phyloP scores from a whole-genome alignment of 2,329 filamentous ascomycete species.

The Drechslerella dactyloides region DNA sequence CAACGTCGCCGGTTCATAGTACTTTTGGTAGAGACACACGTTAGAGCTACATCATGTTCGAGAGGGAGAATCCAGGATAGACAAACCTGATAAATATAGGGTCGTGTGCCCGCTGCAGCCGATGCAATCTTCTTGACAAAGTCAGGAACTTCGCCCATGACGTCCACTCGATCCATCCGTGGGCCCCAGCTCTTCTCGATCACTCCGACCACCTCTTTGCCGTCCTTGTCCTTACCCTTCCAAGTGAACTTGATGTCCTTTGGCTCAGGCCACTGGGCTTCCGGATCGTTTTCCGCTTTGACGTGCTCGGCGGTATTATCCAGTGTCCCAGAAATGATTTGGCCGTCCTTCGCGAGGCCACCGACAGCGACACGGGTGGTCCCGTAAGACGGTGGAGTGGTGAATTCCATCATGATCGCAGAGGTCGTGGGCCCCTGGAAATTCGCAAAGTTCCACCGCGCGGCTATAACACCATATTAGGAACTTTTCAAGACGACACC shows the following conservation, averaged over 20 bases:
- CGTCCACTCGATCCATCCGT: constrained; percentile 81
- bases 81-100: constrained; percentile 93
- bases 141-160: constrained; percentile 94
- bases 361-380: constrained; percentile 82
- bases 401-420: constrained; percentile 93
- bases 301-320: constrained; percentile 72
- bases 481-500: background rate
- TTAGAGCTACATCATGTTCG: constrained; percentile 15
- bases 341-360: constrained; percentile 78
- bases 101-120: constrained; percentile 85
- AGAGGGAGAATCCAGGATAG: constrained; percentile 23
- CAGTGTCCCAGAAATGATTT: constrained; percentile 72
- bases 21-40: constrained; percentile 64
- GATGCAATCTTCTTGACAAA: constrained; percentile 95
- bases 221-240: constrained; percentile 72
- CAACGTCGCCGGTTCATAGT: constrained; percentile 70
- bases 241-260: constrained; percentile 76
- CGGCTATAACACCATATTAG: constrained; percentile 62
- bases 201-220: constrained; percentile 72
- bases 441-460: constrained; percentile 89
- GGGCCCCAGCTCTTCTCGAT: constrained; percentile 73
- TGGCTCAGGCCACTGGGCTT: constrained; percentile 89
- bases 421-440: constrained; percentile 89
- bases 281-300: constrained; percentile 71
- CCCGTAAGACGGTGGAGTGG: constrained; percentile 90